Base-by-base conservation (phyloP, 345 rosid species). In the Erysimum cheiranthoides region DNA sequence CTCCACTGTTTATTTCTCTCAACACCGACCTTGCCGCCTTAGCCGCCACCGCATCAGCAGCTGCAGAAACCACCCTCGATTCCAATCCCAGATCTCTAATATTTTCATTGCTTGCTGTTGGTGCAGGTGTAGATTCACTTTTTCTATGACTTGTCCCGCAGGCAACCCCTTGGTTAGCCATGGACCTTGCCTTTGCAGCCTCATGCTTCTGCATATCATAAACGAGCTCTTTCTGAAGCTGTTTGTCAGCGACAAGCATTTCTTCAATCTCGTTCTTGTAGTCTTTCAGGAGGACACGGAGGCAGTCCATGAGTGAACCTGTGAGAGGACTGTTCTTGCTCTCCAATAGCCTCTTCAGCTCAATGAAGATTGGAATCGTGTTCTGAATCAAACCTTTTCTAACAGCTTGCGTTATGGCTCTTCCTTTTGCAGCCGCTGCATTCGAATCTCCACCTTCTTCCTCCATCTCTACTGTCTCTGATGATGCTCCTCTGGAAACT, bases 181-280 rank as follows among this genome's bases (percentile, higher is more conserved):
- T 77, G 38, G 88, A 68, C 73, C 82, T 82, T 32, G 89, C 89
- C 90, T 83, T 90, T 65, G 79, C 82, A 35, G 92, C 75, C 73
- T 95, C 97, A 51, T 92, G 86, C 61, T 84, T 90, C 79, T 95
- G 93, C 90, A 92, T 95, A 61, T 95, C 99, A 43, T 92, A 92
- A 10, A 89, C 56, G n/a, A 92, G 97, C 83, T 95, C 97, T 71
- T 86, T 92, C 84, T 87, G 97, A 16, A 95, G 97, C 83, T 92
- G 97, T 80, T 84, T 88, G 69, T 94, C 97, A 0, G 98, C 97
- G n/a, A 92, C 85, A 59, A 92, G 65, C 74, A 94, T 92, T 60
- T 94, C 98, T 39, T 92, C 97, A 21, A 94, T 90, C 89, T 92
- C 98, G 34, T 82, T 92, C 77, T 89, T 94, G 85, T 90, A 94